Conservation (phyloP, 257 asterid species). For the Asclepias syriaca region DNA sequence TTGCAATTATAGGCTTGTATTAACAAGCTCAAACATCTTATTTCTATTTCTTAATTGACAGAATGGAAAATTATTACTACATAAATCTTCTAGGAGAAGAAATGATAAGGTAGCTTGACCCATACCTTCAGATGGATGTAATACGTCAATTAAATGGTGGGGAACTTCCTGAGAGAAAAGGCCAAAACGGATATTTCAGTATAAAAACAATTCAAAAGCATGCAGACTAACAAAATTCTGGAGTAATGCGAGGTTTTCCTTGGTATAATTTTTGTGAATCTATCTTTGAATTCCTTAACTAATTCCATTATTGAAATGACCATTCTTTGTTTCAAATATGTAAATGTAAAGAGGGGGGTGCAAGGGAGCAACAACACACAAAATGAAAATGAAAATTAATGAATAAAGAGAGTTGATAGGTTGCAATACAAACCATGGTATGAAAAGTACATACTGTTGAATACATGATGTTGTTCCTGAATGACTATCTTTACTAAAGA, state of each 20-base stretch:
- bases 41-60: neutral
- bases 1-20: neutral
- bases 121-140: conserved; percentile 96
- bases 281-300: neutral
- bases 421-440: neutral
- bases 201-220: neutral
- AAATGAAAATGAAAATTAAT: neutral
- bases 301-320: neutral
- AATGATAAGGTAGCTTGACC: neutral
- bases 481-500: neutral
- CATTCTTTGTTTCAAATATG: neutral
- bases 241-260: neutral
- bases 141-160: conserved; percentile 88
- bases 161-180: conserved; percentile 64
- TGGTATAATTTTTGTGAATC: neutral
- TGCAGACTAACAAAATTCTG: neutral
- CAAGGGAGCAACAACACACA: neutral
- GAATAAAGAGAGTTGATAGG: neutral
- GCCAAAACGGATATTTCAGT: neutral
- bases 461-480: neutral
- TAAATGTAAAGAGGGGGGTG: neutral
- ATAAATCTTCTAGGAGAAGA: neutral
- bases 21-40: neutral
- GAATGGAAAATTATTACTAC: neutral
- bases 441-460: neutral